phyloP scores from a whole-genome alignment of 2,329 filamentous ascomycete genomes.

The Pestalotiopsis sp. region DNA sequence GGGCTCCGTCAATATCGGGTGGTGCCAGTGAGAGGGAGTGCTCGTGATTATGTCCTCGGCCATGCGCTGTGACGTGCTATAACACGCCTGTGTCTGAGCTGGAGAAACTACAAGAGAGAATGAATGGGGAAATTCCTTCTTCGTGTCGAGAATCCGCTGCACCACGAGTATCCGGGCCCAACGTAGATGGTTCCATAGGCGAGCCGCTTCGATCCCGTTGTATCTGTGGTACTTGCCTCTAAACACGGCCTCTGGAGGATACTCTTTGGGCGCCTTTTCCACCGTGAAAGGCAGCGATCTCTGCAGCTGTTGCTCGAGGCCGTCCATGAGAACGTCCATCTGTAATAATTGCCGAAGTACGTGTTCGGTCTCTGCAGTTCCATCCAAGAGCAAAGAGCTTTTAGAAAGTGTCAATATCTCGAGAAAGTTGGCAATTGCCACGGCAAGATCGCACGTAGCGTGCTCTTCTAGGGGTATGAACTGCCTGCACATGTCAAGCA shows the following conservation, averaged over 20 bases:
- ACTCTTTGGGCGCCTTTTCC: constrained; percentile 26
- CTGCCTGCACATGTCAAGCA: constrained; percentile 39
- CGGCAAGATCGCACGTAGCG: constrained; percentile 43
- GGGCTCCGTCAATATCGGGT: constrained; percentile 45
- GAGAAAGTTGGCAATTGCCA: constrained; percentile 42
- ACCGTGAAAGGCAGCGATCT: constrained; percentile 40
- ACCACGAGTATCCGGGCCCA: constrained; percentile 58
- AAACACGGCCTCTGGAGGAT: constrained; percentile 48
- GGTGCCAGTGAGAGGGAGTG: constrained; percentile 53
- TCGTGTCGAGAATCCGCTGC: constrained; percentile 49
- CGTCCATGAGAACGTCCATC: constrained; percentile 41
- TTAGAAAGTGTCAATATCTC: constrained; percentile 40
- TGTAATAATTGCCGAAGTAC: constrained; percentile 41
- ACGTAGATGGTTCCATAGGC: constrained; percentile 62
- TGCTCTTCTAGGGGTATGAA: constrained; percentile 38
- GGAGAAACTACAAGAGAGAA: constrained; percentile 33
- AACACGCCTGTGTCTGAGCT: constrained; percentile 31
- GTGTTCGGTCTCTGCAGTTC: constrained; percentile 32
- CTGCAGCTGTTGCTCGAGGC: constrained; percentile 38
- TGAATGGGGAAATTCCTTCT: constrained; percentile 40
- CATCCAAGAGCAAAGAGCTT: constrained; percentile 39
- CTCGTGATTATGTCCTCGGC: constrained; percentile 49
- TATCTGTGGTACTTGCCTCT: constrained; percentile 59
- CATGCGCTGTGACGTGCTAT: constrained; percentile 37
- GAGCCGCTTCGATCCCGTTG: constrained; percentile 52